A percentile compares a stretch with the other conserved stretches of the same genome.
These are phyloP conservation scores for Cryphonectria naterciae DNA, from an alignment of 2,329 filamentous ascomycete species.

Conservation along the genomic window DNA sequence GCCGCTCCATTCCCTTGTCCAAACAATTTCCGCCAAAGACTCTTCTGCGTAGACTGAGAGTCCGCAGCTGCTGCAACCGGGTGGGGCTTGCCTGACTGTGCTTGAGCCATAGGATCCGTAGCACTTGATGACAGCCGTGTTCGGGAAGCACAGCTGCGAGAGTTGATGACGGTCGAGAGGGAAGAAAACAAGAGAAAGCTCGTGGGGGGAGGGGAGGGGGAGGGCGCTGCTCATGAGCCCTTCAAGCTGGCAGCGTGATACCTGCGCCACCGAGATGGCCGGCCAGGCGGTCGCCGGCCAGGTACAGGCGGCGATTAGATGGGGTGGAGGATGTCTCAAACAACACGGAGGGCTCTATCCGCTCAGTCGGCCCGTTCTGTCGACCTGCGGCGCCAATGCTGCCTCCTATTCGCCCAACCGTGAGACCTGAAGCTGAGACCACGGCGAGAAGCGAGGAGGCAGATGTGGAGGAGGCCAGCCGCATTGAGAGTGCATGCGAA, in stretches of 20 bases:
- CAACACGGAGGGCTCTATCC: not conserved
- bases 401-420: conserved; percentile 19
- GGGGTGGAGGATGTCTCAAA: conserved; percentile 25
- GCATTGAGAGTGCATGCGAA: conserved; percentile 27
- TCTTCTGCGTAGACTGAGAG: conserved; percentile 30
- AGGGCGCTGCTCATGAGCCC: conserved; percentile 17
- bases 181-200: not conserved
- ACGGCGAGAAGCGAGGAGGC: conserved; percentile 22
- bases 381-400: conserved; percentile 14
- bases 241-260: conserved; percentile 8
- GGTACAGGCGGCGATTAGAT: conserved; percentile 18
- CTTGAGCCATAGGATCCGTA: conserved; percentile 36
- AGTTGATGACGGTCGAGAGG: not conserved
- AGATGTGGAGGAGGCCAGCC: conserved; percentile 19
- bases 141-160: not conserved
- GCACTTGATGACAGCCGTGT: not conserved
- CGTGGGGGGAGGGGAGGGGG: not conserved
- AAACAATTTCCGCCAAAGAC: conserved; percentile 35
- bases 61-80: conserved; percentile 28
- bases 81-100: conserved; percentile 29
- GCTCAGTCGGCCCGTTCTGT: conserved; percentile 6
- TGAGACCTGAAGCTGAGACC: conserved; percentile 21
- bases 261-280: conserved; percentile 23
- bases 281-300: conserved; percentile 27
- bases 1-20: conserved; percentile 33